phyloP scores from a whole-genome alignment of 192 early-diverging fungal genomes.

The Chytriomyces sp. region DNA sequence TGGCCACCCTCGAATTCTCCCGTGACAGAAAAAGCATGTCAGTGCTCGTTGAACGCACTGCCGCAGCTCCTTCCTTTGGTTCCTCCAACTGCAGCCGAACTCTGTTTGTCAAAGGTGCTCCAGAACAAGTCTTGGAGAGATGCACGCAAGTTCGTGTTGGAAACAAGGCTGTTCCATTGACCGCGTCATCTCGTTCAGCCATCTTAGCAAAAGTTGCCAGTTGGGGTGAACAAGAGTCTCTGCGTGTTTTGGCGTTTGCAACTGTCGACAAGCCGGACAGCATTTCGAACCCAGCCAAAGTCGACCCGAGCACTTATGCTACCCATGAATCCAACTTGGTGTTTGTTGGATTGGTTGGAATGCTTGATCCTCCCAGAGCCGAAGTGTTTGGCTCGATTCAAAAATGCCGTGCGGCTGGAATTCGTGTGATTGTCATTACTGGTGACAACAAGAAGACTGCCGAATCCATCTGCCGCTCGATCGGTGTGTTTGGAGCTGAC shows the following conservation, averaged over 20 bases:
- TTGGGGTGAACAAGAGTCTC: constrained; percentile 76
- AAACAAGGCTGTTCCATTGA: constrained; percentile 66
- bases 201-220: constrained; percentile 60
- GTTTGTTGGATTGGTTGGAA: constrained; percentile 93
- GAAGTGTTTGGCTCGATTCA: constrained; percentile 84
- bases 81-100: not conserved
- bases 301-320: constrained; percentile 62
- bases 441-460: constrained; percentile 98
- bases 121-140: constrained; percentile 88
- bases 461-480: constrained; percentile 91
- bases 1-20: constrained; percentile 86
- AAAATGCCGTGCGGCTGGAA: constrained; percentile 91
- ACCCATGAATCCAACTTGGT: constrained; percentile 76
- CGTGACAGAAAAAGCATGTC: constrained; percentile 99
- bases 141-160: constrained; percentile 68
- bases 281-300: constrained; percentile 63
- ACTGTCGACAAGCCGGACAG: constrained; percentile 73
- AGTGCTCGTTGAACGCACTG: constrained; percentile 69
- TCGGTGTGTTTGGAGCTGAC: constrained; percentile 82
- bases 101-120: constrained; percentile 94
- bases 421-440: constrained; percentile 97
- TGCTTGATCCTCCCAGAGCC: constrained; percentile 97
- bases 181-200: constrained; percentile 60
- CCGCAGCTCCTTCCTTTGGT: constrained; percentile 23
- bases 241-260: constrained; percentile 92